A percentile compares a stretch with the other conserved stretches of the same genome.
phyloP scores from a whole-genome alignment of 208 protist species.

The Leishmania guyanensis region DNA sequence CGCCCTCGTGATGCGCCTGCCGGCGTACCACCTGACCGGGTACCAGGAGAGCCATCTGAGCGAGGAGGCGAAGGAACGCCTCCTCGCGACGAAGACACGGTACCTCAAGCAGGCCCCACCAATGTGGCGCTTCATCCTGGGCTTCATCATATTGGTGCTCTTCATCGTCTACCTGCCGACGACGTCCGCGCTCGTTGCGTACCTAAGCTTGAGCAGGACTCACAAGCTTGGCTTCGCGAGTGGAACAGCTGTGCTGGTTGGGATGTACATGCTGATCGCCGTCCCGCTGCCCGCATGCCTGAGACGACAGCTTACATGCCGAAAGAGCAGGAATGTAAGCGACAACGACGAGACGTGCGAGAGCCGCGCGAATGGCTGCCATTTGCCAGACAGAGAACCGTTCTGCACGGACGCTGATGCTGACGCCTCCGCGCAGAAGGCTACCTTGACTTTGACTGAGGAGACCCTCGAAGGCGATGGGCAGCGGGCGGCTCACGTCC shows the following conservation, averaged over 20 bases:
- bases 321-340: constrained; percentile 2
- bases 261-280: constrained; percentile 36
- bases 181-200: constrained; percentile 36
- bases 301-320: constrained; percentile 5
- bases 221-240: constrained; percentile 44
- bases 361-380: neutral
- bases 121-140: constrained; percentile 48
- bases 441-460: neutral
- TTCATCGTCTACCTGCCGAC: constrained; percentile 59
- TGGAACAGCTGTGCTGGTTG: constrained; percentile 35
- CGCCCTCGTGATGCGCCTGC: constrained; percentile 47
- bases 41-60: constrained; percentile 38
- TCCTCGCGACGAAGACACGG: constrained; percentile 27
- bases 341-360: constrained; percentile 1
- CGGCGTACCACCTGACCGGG: constrained; percentile 56
- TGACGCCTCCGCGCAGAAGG: constrained; percentile 4
- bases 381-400: constrained; percentile 6
- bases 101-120: constrained; percentile 56
- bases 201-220: constrained; percentile 21
- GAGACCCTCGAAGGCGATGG: neutral
- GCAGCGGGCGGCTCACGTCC: neutral
- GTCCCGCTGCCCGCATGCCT: constrained; percentile 32
- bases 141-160: constrained; percentile 42
- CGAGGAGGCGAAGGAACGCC: constrained; percentile 35
- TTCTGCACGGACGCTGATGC: constrained; percentile 1